phyloP scores from a whole-genome alignment of 2,329 filamentous ascomycete genomes.

The Davidsoniella neocaledoniae region DNA sequence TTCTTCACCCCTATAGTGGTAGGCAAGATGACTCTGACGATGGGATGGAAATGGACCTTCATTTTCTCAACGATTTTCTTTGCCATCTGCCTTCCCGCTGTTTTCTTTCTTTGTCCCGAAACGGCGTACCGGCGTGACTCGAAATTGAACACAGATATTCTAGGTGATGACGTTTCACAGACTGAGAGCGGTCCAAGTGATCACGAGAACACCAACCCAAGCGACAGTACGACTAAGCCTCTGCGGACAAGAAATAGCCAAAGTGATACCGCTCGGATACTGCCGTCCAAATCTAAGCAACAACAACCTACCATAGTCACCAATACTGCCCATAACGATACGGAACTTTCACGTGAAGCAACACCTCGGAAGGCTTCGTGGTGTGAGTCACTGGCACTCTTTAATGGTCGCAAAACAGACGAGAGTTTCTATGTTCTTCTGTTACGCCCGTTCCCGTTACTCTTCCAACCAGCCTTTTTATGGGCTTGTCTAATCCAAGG shows the following conservation, averaged over 20 bases:
- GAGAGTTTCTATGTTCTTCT: slow-evolving; percentile 51
- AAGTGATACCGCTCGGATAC: not conserved
- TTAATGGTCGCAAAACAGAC: slow-evolving; percentile 69
- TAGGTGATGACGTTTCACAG: slow-evolving; percentile 20
- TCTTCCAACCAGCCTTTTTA: slow-evolving; percentile 69
- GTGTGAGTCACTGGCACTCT: slow-evolving; percentile 43
- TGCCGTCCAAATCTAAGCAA: slow-evolving; percentile 1
- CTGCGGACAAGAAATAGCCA: not conserved
- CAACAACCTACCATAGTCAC: not conserved
- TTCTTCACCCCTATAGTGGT: slow-evolving; percentile 73
- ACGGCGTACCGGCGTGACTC: slow-evolving; percentile 50
- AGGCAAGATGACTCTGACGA: slow-evolving; percentile 59
- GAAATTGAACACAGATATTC: slow-evolving; percentile 52
- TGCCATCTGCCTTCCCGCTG: slow-evolving; percentile 47
- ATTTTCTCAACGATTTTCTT: slow-evolving; percentile 78
- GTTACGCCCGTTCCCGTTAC: slow-evolving; percentile 64
- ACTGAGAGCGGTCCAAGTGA: not conserved
- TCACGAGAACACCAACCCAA: not conserved
- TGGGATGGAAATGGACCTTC: slow-evolving; percentile 81
- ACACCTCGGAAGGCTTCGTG: slow-evolving; percentile 39
- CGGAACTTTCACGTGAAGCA: slow-evolving; percentile 5
- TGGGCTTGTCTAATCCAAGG: slow-evolving; percentile 73
- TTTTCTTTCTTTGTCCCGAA: slow-evolving; percentile 72
- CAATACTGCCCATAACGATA: not conserved
- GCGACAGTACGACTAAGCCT: too few relatives aligned